These are phyloP conservation scores for Theobroma grandiflorum DNA, from an alignment of 441 rosid species.

Conservation along the genomic window DNA sequence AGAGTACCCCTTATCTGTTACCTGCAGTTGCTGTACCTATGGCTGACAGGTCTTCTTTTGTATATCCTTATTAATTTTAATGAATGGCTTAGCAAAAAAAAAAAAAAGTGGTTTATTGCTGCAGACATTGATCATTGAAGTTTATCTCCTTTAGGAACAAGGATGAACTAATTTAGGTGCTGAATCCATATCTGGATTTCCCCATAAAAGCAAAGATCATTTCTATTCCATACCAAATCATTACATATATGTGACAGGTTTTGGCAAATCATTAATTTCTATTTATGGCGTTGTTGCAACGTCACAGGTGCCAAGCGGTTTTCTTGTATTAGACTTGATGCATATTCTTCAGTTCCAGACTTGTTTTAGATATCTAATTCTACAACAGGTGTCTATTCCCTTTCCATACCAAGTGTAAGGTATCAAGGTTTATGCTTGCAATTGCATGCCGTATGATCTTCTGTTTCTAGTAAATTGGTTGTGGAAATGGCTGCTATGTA, in stretches of 20 bases:
- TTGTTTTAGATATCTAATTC: background rate
- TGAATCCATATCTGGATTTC: background rate
- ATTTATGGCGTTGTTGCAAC: slow-evolving; percentile 2
- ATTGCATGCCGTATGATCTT: too few relatives aligned
- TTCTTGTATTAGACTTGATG: background rate
- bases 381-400: too few relatives aligned
- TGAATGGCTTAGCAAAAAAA: too few relatives aligned
- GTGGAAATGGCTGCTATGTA: too few relatives aligned
- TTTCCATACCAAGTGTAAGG: too few relatives aligned
- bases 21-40: too few relatives aligned
- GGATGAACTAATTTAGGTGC: slow-evolving; percentile 1
- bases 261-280: slow-evolving; percentile 7
- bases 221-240: background rate
- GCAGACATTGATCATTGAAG: background rate
- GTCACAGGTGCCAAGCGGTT: background rate
- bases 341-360: background rate
- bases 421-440: too few relatives aligned
- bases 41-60: too few relatives aligned
- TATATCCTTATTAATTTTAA: too few relatives aligned
- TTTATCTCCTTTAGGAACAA: slow-evolving; percentile 6
- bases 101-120: background rate
- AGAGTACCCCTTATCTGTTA: too few relatives aligned
- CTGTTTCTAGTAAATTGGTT: too few relatives aligned
- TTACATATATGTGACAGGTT: slow-evolving; percentile 16
- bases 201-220: slow-evolving; percentile 4